phyloP scores from a whole-genome alignment of 768 basidiomycete genomes.

The Glaciozyma antarctica region DNA sequence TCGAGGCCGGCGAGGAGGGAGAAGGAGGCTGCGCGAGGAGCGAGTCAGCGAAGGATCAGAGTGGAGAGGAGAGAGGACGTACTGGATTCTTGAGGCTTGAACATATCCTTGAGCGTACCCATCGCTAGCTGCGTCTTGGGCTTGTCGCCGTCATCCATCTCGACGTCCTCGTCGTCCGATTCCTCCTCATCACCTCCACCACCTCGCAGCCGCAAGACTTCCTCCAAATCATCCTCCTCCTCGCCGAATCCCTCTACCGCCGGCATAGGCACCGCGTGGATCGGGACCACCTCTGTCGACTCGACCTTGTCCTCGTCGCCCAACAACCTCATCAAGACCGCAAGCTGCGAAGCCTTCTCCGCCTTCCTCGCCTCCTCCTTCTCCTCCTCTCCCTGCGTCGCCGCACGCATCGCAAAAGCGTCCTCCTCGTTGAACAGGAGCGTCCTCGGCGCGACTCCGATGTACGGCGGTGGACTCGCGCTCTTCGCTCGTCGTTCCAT shows the following conservation, averaged over 20 bases:
- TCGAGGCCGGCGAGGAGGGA: slow-evolving; percentile 24
- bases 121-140: slow-evolving; percentile 1
- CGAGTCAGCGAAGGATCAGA: not conserved
- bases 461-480: slow-evolving; percentile 23
- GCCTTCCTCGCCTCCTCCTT: not conserved
- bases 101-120: slow-evolving; percentile 15
- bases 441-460: slow-evolving; percentile 18
- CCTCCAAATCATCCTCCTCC: slow-evolving; percentile 11
- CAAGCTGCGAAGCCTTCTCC: slow-evolving; percentile 6
- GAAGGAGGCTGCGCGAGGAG: slow-evolving; percentile 11
- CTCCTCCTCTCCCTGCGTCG: slow-evolving; percentile 12
- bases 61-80: not conserved
- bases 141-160: slow-evolving; percentile 1
- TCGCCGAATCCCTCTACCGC: slow-evolving; percentile 28
- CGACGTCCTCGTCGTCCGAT: slow-evolving; percentile 3
- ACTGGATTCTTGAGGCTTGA: slow-evolving; percentile 23
- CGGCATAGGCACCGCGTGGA: slow-evolving; percentile 1
- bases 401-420: slow-evolving; percentile 17
- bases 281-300: not conserved
- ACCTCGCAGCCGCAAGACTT: slow-evolving; percentile 8
- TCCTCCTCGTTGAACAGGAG: slow-evolving; percentile 31
- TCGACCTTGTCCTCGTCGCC: slow-evolving; percentile 8
- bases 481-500: not conserved
- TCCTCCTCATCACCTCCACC: slow-evolving; percentile 12
- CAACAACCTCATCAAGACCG: not conserved